Base-by-base conservation (phyloP, 1,139 yeast species). In the Debaryomyces sp. region DNA sequence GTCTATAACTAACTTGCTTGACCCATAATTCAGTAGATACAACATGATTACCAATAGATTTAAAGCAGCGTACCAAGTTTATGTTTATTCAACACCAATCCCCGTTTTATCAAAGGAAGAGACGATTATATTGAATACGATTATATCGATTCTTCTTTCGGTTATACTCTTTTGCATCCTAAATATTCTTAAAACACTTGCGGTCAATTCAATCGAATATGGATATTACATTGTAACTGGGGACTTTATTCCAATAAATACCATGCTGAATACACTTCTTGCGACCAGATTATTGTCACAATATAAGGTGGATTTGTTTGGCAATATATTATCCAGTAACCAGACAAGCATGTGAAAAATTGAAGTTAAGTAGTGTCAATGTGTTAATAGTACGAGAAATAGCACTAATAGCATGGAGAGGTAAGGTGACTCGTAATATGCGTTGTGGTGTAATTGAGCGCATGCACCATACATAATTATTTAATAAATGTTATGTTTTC, bases 51-150 rank as follows among this genome's bases (percentile, higher is more conserved):
- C 33, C 42, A 27, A 48, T 44, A 52, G 45, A 41, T 40, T 59
- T 33, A 58, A 52, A 45, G 51, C 53, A 44, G 47, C 53, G 5
- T 67, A 68, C 53, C 54, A 58, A 24, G 45, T 52, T 40, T 69
- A 68, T 54, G 61, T 61, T 51, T 67, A 66, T 52, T 59, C 53
- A 42, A 51, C 62, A 8, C 73, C 73, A 5, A 55, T 68, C 35
- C 70, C 71, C 5, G 67, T 67, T 10, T 57, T 68, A 50, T 56
- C 68, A 2, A 53, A 49, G 3, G 60, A 59, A 1, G 75, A 70
- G 49, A 43, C 60, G 0, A 37, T 57, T 2, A 36, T 58, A 5
- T 61, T 67, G 50, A 62, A 64, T 46, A 24, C 54, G 5, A 45
- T 66, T 10, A 54, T 55, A 38, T 36, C 61, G 13, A 30, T 52